These are phyloP conservation scores for Tremella mesenterica DNA, from an alignment of 768 basidiomycete species.

Conservation along the genomic window DNA sequence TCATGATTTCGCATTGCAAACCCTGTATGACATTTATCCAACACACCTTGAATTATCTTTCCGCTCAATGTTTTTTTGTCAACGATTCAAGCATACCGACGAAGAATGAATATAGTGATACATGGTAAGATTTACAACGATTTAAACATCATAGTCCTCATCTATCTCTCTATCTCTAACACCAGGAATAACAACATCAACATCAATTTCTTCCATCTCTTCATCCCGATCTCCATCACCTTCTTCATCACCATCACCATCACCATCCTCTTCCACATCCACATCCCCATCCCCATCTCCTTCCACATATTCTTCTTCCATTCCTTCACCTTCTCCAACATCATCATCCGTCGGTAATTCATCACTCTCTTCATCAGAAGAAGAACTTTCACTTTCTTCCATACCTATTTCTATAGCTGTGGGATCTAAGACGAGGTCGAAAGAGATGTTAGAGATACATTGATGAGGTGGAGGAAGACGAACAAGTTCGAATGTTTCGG, in stretches of 20 bases:
- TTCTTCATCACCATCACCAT: not conserved
- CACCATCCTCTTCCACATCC: not conserved
- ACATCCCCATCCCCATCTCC: not conserved
- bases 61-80: too few species aligned
- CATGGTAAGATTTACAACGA: not conserved
- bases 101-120: slow-evolving; percentile 3
- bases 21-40: too few species aligned
- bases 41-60: too few species aligned
- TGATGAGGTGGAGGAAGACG: slow-evolving; percentile 45
- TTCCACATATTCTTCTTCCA: not conserved
- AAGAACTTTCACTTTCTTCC: slow-evolving; percentile 14
- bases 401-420: slow-evolving; percentile 5
- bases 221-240: slow-evolving; percentile 12
- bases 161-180: slow-evolving; percentile 31
- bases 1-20: too few species aligned
- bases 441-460: slow-evolving; percentile 46
- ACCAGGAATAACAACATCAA: slow-evolving; percentile 5
- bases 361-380: slow-evolving; percentile 11
- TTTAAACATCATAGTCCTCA: slow-evolving; percentile 39
- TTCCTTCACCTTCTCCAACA: not conserved
- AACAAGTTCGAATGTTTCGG: slow-evolving; percentile 46
- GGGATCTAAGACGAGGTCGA: slow-evolving; percentile 43
- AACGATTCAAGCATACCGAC: too few species aligned
- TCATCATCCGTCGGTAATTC: slow-evolving; percentile 7
- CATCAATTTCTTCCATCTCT: slow-evolving; percentile 37